Evolutionary conservation across 2,329 filamentous ascomycete species (phyloP).

Genomic region (Sphaceloma murrayae): DNA sequence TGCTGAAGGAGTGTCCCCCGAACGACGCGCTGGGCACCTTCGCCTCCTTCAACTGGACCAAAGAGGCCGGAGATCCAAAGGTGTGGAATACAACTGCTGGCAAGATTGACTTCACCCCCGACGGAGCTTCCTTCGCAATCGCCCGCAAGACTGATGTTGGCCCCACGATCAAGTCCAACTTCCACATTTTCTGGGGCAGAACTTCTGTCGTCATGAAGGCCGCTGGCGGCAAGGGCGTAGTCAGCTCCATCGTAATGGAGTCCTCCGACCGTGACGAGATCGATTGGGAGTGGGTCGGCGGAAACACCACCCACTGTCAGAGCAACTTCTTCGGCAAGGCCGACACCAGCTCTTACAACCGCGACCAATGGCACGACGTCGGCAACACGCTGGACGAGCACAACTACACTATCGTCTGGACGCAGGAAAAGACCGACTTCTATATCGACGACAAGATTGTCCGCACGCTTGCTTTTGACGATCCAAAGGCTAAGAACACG

Average conservation of each 20-base stretch:
- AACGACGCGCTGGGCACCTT: conserved; percentile 60
- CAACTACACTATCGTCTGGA: conserved; percentile 66
- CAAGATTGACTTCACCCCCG: conserved; percentile 44
- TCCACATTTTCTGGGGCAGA: conserved; percentile 79
- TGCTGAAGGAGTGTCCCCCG: conserved; percentile 58
- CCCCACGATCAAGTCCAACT: conserved; percentile 67
- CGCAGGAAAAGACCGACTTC: conserved; percentile 54
- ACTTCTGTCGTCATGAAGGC: conserved; percentile 72
- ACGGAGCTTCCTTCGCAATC: conserved; percentile 62
- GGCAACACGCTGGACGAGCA: conserved; percentile 50
- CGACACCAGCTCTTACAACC: conserved; percentile 55
- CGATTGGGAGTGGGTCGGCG: conserved; percentile 75
- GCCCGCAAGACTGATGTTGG: conserved; percentile 55
- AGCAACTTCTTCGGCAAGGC: conserved; percentile 74
- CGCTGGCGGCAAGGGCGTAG: conserved; percentile 62
- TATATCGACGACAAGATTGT: conserved; percentile 58
- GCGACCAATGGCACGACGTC: conserved; percentile 53
- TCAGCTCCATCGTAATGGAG: conserved; percentile 73
- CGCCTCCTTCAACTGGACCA: conserved; percentile 55
- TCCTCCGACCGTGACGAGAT: conserved; percentile 81
- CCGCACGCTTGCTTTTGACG: conserved; percentile 47
- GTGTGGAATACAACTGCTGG: conserved; percentile 51
- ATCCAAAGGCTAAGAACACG: conserved; percentile 25
- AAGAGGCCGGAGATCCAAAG: conserved; percentile 31
- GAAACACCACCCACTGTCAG: conserved; percentile 51